Conservation (phyloP, 225 moss, liverwort and hornwort species). For the Polytrichum commune region DNA sequence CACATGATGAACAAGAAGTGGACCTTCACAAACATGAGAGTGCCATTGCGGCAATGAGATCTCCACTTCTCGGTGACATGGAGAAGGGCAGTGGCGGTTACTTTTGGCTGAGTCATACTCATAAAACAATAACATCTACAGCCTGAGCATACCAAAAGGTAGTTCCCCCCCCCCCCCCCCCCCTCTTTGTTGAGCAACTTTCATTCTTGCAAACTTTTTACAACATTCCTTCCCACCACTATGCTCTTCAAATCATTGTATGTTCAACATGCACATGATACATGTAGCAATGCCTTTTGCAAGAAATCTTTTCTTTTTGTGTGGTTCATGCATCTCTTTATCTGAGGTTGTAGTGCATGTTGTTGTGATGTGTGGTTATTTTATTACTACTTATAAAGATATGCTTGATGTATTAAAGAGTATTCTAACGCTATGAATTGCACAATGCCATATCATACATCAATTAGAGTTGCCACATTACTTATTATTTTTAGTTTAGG, state of each 20-base stretch:
- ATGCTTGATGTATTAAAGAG: no score
- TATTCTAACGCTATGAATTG: no score
- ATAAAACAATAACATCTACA: constrained; percentile 15
- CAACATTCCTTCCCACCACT: no score
- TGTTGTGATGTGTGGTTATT: no score
- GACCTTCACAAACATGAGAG: neutral
- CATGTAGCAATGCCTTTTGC: neutral
- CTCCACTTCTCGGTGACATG: neutral
- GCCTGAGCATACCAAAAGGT: constrained; percentile 29
- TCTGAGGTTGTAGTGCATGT: neutral
- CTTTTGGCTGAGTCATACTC: constrained; percentile 1
- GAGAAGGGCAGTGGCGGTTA: neutral
- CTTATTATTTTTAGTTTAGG: no score
- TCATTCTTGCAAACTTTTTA: constrained; percentile 9
- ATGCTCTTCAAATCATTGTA: no score
- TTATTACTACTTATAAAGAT: no score
- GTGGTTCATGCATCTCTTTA: neutral
- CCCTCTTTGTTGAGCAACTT: constrained; percentile 4
- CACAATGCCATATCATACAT: no score
- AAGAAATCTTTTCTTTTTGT: neutral
- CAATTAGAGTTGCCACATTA: no score
- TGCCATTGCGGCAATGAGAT: neutral
- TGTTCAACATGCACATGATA: no score
- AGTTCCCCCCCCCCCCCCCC: constrained; percentile 24
- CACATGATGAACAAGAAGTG: constrained; percentile 1